Evolutionary conservation across 75 land plant species (phyloP).

Genomic region (Pinus albicaulis): DNA sequence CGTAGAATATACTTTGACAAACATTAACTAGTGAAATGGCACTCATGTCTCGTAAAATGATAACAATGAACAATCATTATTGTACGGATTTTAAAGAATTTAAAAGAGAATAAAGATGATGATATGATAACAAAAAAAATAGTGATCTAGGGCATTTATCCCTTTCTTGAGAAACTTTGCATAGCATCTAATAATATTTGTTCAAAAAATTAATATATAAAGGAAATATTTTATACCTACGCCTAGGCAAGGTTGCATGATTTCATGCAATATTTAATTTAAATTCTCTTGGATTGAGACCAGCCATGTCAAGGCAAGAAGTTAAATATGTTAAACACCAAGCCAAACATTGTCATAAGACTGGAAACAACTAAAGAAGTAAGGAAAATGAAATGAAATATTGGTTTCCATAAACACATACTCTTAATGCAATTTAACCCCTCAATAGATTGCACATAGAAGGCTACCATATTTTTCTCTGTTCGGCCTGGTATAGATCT

Average conservation of each 20-base stretch:
- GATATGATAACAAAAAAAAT: background rate
- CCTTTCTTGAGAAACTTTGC: background rate
- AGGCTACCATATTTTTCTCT: too few relatives aligned
- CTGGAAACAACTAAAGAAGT: too few relatives aligned
- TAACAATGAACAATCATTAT: background rate
- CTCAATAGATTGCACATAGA: too few relatives aligned
- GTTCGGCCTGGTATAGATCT: too few relatives aligned
- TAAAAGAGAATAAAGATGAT: background rate
- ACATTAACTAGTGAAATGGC: background rate
- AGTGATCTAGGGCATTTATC: too few relatives aligned
- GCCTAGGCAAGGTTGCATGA: constrained; percentile 97
- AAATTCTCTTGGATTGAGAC: constrained; percentile 57
- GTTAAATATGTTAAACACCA: background rate
- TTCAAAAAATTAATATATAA: background rate
- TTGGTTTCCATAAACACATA: too few relatives aligned
- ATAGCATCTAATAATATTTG: background rate
- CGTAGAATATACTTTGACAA: background rate
- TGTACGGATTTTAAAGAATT: too few relatives aligned
- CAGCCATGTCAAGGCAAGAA: background rate
- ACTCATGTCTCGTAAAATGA: too few relatives aligned
- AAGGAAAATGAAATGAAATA: too few relatives aligned
- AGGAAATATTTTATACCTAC: constrained; percentile 52
- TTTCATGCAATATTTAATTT: constrained; percentile 96
- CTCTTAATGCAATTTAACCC: too few relatives aligned
- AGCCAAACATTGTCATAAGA: background rate